These are phyloP conservation scores for Fallopia convolvulus DNA, from an alignment of 148 eudicot species.

Conservation along the genomic window DNA sequence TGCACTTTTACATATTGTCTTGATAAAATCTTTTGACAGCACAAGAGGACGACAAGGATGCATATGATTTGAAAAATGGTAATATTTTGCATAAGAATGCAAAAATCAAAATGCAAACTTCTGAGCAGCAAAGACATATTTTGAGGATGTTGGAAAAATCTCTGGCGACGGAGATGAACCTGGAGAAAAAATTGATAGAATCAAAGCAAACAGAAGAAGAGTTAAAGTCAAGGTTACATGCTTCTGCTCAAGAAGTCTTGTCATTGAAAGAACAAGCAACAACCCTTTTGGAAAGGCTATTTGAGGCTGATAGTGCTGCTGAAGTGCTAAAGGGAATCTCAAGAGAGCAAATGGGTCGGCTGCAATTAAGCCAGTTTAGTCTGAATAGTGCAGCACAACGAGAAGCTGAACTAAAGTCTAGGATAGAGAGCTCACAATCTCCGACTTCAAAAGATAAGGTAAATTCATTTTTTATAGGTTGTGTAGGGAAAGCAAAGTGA, in stretches of 20 bases:
- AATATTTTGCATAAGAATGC: slow-evolving; percentile 26
- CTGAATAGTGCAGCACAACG: slow-evolving; percentile 41
- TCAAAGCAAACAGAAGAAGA: slow-evolving; percentile 48
- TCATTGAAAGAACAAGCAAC: slow-evolving; percentile 52
- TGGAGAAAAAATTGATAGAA: slow-evolving; percentile 63
- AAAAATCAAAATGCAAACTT: slow-evolving; percentile 64
- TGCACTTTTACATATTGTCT: not conserved
- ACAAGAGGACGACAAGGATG: slow-evolving; percentile 34
- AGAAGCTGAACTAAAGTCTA: slow-evolving; percentile 42
- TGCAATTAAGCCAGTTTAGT: slow-evolving; percentile 44
- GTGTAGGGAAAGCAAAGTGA: not conserved
- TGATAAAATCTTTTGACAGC: slow-evolving; percentile 30
- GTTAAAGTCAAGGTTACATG: slow-evolving; percentile 38
- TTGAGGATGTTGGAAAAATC: slow-evolving; percentile 84
- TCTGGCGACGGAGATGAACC: slow-evolving; percentile 73
- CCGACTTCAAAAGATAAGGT: slow-evolving; percentile 29
- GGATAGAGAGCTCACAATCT: slow-evolving; percentile 40
- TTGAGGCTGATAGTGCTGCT: slow-evolving; percentile 74
- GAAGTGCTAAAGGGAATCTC: slow-evolving; percentile 55
- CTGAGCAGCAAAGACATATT: slow-evolving; percentile 71
- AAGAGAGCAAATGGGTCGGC: slow-evolving; percentile 42
- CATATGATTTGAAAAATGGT: slow-evolving; percentile 24
- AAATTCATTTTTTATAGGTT: not conserved
- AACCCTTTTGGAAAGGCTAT: slow-evolving; percentile 40
- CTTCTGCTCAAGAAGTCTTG: slow-evolving; percentile 40